Conservation (phyloP, 2,329 filamentous ascomycete genomes). For the Capronia americana region DNA sequence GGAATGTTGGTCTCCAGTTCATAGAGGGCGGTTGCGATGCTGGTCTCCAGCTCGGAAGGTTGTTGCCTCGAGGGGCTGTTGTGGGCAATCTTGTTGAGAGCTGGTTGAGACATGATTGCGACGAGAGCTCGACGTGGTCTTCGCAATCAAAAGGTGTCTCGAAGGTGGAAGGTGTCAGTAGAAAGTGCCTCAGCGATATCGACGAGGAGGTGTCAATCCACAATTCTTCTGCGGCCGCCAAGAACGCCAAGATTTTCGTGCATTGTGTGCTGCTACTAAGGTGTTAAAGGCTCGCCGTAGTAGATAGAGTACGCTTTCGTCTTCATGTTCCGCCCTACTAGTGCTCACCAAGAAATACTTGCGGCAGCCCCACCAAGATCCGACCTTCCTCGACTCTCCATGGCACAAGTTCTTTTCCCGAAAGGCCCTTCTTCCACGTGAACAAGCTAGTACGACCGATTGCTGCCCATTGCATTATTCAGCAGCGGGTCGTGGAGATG, state of each 20-base stretch:
- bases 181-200: constrained; percentile 11
- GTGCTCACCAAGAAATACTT: not conserved
- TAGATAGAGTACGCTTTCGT: not conserved
- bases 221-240: constrained; percentile 8
- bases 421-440: not conserved
- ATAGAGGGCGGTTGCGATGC: constrained; percentile 95
- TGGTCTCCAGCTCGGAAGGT: constrained; percentile 96
- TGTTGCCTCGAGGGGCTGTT: constrained; percentile 96
- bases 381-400: not conserved
- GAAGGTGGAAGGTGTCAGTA: constrained; percentile 29
- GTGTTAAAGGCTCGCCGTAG: not conserved
- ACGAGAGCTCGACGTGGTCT: constrained; percentile 27
- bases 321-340: not conserved
- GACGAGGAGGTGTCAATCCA: constrained; percentile 10
- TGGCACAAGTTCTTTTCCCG: not conserved
- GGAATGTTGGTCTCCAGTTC: constrained; percentile 99
- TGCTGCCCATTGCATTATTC: not conserved
- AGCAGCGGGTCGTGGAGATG: not conserved
- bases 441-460: not conserved
- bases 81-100: constrained; percentile 96
- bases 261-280: constrained; percentile 11
- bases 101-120: constrained; percentile 66
- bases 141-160: constrained; percentile 32
- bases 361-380: not conserved
- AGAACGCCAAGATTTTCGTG: constrained; percentile 32